Conservation (phyloP, 2,329 filamentous ascomycete species). For the Tolypocladium nubicola region DNA sequence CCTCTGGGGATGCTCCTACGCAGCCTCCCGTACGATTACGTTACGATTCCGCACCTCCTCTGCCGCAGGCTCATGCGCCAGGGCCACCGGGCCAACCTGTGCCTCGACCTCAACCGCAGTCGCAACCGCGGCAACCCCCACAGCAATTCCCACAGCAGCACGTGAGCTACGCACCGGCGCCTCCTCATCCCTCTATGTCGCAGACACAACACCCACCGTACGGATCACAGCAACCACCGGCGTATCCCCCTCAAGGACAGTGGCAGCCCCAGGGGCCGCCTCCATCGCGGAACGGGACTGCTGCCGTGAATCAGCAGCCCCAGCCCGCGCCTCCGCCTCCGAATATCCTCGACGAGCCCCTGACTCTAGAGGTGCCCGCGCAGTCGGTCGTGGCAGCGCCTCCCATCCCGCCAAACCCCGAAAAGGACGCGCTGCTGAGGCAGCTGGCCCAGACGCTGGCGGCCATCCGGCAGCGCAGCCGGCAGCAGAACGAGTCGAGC, state of each 20-base stretch:
- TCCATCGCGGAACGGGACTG: conserved; percentile 4
- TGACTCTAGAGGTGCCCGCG: conserved; percentile 38
- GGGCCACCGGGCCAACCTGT: conserved; percentile 4
- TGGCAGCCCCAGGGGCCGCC: conserved; percentile 9
- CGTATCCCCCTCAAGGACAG: conserved; percentile 10
- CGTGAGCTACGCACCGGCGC: background rate
- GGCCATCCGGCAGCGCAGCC: conserved; percentile 56
- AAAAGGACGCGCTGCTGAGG: conserved; percentile 78
- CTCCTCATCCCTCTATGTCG: conserved; percentile 1
- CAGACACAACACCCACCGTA: conserved; percentile 4
- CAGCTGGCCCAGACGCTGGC: conserved; percentile 64
- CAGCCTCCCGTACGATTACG: conserved; percentile 20
- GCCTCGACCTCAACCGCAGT: conserved; percentile 5
- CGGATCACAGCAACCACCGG: conserved; percentile 1
- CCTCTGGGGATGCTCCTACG: conserved; percentile 5
- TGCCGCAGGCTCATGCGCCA: conserved; percentile 21
- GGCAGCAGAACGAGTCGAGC: conserved; percentile 62
- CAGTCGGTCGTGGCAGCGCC: conserved; percentile 53
- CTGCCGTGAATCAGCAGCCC: background rate
- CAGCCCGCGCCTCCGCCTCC: conserved; percentile 27
- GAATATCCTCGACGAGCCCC: conserved; percentile 46
- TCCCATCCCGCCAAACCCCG: conserved; percentile 87
- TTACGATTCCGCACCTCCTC: conserved; percentile 37
- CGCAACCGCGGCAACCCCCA: conserved; percentile 6
- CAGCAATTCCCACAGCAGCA: conserved; percentile 7